Evolutionary conservation across 495 filamentous ascomycete genomes (phyloP).

Genomic region (Venustampulla echinocandica): DNA sequence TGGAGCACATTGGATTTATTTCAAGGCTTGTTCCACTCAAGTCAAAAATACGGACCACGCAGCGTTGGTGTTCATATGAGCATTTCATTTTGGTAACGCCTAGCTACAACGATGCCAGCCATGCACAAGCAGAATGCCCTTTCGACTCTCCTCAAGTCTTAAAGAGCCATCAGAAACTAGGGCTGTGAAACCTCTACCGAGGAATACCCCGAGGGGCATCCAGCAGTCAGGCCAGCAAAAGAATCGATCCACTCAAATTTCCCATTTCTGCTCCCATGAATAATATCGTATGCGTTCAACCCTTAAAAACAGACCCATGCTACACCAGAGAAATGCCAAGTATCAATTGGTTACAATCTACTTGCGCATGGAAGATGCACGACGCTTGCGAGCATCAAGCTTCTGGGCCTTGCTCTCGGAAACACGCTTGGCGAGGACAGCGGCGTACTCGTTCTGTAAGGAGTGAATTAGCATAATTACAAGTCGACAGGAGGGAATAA

Average conservation of each 20-base stretch:
- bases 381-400: constrained; percentile 86
- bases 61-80: no score
- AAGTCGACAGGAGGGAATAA: background rate
- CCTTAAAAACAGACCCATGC: constrained; percentile 4
- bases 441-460: constrained; percentile 77
- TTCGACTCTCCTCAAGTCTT: no score
- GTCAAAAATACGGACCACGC: no score
- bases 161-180: no score
- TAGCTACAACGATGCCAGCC: constrained; percentile 21
- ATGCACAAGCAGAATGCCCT: background rate
- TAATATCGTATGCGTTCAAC: constrained; percentile 1
- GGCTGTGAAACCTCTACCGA: no score
- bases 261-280: background rate
- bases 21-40: no score
- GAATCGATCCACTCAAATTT: background rate
- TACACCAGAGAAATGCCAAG: constrained; percentile 10
- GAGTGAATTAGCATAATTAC: constrained; percentile 31
- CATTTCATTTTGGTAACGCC: constrained; percentile 17
- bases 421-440: constrained; percentile 90
- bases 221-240: background rate
- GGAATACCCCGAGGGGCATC: no score
- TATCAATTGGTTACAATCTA: constrained; percentile 8
- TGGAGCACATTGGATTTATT: no score
- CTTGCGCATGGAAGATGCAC: constrained; percentile 78
- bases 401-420: constrained; percentile 86